Evolutionary conservation across 805 yeast genomes (phyloP), one percentile per base, ranked within the genome.

Genomic region (Candida silvatica): DNA sequence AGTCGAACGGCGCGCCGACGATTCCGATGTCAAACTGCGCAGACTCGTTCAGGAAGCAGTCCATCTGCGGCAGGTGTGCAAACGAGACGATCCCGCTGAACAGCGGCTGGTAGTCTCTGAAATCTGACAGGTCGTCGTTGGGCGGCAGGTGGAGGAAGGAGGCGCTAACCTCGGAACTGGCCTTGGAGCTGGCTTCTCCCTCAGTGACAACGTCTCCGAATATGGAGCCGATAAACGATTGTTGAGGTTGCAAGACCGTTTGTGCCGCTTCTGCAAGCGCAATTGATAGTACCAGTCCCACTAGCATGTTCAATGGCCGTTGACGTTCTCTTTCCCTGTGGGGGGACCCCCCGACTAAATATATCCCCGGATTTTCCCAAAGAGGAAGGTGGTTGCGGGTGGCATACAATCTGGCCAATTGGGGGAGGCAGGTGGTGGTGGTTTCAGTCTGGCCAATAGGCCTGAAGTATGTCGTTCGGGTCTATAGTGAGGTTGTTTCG

Each of bases 1-100:
- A 68, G 44, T 74, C 80, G 40, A 71, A 74, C 1, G 77, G 78
- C 2, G 77, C 77, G 2, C 78, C 78, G 9, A 72, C 67, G 19
- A 74, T 65, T 3, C 78, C 79, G 28, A 74, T 65, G 44, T 74
- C 80, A 11, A 56, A 43, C 30, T 58, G 54, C 7, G 66, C 39
- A 14, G 43, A 49, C 17, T 63, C 62, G 36, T 66, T 59, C 59
- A 31, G 67, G 47, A 67, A 73, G 47, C 80, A 74, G 41, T 69
- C 58, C 39, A 62, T 60, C 35, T 58, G 56, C 7, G 69, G 67
- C 30, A 73, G 54, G 37, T 71, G 75, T 1, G 71, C 81, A 56
- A 69, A 75, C 1, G 79, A 67, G 16, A 69, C 58, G 25, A 73
- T 65, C 4, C 79, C 79, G 71, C 76, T 72, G 44, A 69, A 70